These are phyloP conservation scores for Castanea crenata DNA, from an alignment of 306 rosid species.

Conservation along the genomic window DNA sequence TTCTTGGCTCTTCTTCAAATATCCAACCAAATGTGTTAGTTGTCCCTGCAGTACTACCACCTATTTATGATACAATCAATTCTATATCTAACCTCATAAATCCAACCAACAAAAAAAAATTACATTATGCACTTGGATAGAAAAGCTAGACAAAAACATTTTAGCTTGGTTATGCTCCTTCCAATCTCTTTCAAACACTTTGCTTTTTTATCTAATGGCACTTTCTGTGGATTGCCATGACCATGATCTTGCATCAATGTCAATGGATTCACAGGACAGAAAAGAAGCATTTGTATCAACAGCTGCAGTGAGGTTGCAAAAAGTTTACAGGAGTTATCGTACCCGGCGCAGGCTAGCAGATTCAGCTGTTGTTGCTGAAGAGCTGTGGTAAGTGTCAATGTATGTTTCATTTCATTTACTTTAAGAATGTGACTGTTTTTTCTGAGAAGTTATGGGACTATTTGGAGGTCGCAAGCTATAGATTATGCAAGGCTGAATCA, in stretches of 20 bases:
- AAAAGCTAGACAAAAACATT: neutral
- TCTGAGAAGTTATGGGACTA: neutral
- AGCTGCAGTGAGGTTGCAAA: slow-evolving; percentile 49
- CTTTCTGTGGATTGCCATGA: neutral
- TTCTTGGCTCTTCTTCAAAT: neutral
- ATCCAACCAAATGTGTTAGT: neutral
- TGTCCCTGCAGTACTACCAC: slow-evolving; percentile 10
- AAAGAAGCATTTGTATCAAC: neutral
- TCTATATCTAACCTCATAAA: neutral
- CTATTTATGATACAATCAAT: slow-evolving; percentile 17
- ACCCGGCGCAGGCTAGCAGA: slow-evolving; percentile 43
- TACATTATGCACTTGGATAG: neutral
- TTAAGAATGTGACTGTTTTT: neutral
- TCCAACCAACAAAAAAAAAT: neutral
- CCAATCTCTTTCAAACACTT: slow-evolving; percentile 4
- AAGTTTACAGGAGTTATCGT: slow-evolving; percentile 42
- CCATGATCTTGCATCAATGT: neutral
- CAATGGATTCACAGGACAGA: neutral
- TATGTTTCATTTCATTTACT: neutral
- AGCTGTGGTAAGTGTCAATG: slow-evolving; percentile 25
- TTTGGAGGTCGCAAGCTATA: slow-evolving; percentile 30
- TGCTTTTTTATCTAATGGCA: neutral
- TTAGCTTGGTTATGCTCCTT: neutral
- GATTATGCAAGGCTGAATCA: slow-evolving; percentile 27
- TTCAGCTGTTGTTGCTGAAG: slow-evolving; percentile 39